phyloP scores from a whole-genome alignment of 1,284 basidiomycete species.

The Violaceomyces palustris region DNA sequence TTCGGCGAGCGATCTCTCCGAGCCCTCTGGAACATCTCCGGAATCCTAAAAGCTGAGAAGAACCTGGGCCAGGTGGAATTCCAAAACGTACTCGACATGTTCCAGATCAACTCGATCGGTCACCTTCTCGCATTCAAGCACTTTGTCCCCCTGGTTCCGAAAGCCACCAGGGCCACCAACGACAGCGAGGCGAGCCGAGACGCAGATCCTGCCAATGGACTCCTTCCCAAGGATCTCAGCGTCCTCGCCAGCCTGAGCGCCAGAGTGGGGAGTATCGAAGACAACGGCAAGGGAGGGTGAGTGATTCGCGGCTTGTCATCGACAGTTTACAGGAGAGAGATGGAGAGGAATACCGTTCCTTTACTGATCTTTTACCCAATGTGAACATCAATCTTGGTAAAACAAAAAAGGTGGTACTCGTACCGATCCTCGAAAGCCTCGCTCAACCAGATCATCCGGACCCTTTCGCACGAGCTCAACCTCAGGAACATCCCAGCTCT shows the following conservation, averaged over 20 bases:
- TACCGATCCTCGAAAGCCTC: constrained; percentile 71
- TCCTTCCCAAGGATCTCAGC: constrained; percentile 48
- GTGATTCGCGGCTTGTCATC: too few relatives aligned
- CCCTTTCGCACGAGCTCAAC: constrained; percentile 65
- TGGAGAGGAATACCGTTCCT: too few relatives aligned
- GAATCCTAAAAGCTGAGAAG: constrained; percentile 61
- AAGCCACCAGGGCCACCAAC: constrained; percentile 38
- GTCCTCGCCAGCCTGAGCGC: constrained; percentile 59
- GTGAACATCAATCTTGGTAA: too few relatives aligned
- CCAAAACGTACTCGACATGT: constrained; percentile 55
- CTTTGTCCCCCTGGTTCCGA: constrained; percentile 57
- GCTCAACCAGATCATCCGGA: constrained; percentile 67
- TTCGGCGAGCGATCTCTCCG: constrained; percentile 54
- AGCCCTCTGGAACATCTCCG: constrained; percentile 56
- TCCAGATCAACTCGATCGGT: constrained; percentile 57
- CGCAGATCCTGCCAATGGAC: constrained; percentile 35
- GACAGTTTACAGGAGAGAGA: too few relatives aligned
- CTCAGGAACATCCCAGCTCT: constrained; percentile 60
- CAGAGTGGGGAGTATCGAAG: constrained; percentile 63
- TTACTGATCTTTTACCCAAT: too few relatives aligned
- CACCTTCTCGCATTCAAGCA: constrained; percentile 58
- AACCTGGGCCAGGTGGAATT: constrained; percentile 59
- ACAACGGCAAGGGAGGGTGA: constrained; percentile 59
- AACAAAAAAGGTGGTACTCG: constrained; percentile 71
- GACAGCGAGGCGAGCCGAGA: constrained; percentile 44